Percentiles rank a stretch among this genome's conserved stretches.
Conservation (phyloP, 139 green algal genomes). For the Auxenochlorella protothecoides region DNA sequence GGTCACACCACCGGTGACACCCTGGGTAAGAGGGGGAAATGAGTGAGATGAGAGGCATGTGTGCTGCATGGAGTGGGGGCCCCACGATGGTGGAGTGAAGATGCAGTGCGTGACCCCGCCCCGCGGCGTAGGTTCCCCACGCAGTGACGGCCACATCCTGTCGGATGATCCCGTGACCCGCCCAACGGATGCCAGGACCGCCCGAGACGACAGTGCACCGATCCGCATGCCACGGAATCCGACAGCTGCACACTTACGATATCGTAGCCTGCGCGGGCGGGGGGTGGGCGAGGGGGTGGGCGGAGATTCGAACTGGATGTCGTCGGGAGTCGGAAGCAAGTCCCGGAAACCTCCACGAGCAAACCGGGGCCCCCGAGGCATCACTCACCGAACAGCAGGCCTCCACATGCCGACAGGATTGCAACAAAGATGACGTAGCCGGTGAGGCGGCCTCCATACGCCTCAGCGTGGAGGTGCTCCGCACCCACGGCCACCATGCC, state of each 20-base stretch:
- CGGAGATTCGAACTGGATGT: no score
- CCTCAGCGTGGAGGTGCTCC: background rate
- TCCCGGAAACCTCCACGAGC: background rate
- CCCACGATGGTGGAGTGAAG: no score
- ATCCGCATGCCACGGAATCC: background rate
- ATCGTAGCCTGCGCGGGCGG: background rate
- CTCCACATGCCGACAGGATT: background rate
- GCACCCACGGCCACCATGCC: background rate
- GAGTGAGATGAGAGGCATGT: no score
- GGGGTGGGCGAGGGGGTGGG: no score
- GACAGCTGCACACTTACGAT: background rate
- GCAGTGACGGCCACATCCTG: no score
- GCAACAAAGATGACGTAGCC: background rate
- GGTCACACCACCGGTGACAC: conserved; percentile 27
- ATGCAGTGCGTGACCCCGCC: no score
- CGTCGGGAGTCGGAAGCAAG: background rate
- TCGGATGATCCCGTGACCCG: no score
- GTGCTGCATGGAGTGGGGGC: no score
- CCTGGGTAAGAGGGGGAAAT: background rate
- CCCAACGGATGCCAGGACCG: background rate
- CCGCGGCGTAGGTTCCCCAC: no score
- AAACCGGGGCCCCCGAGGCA: background rate
- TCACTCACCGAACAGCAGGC: background rate
- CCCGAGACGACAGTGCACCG: background rate
- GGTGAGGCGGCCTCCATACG: background rate